Evolutionary conservation across 192 early-diverging fungal species (phyloP).

Genomic region (Coemansia sp.): DNA sequence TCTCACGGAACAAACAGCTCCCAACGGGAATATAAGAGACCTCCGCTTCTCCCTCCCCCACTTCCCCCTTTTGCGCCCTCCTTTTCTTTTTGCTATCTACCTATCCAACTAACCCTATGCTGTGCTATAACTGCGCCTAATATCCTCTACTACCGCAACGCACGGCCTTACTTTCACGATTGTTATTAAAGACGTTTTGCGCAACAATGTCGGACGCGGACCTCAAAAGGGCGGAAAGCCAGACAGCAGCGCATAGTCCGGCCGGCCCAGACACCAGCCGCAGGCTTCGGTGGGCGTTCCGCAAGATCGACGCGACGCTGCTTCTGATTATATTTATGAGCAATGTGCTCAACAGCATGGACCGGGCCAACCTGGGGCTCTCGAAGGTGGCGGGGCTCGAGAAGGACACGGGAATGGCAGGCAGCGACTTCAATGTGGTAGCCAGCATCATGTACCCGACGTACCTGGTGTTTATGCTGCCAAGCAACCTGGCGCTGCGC

Average conservation of each 20-base stretch:
- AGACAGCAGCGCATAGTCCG: background rate
- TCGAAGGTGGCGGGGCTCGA: slow-evolving; percentile 43
- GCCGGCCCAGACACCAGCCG: background rate
- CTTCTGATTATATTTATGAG: slow-evolving; percentile 42
- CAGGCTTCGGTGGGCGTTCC: slow-evolving; percentile 43
- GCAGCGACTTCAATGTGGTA: slow-evolving; percentile 49
- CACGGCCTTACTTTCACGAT: too few species aligned
- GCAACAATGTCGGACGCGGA: background rate
- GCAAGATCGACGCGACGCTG: slow-evolving; percentile 44
- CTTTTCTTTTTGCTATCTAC: background rate
- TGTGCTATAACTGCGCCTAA: background rate
- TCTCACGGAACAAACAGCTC: too few species aligned
- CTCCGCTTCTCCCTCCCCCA: background rate
- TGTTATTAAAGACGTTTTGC: too few species aligned
- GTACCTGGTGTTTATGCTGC: slow-evolving; percentile 47
- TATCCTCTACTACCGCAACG: too few species aligned
- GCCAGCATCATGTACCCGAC: slow-evolving; percentile 53
- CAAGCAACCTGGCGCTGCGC: slow-evolving; percentile 49
- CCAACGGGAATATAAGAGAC: too few species aligned
- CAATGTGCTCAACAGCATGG: slow-evolving; percentile 52
- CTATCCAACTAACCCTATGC: background rate
- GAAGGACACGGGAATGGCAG: slow-evolving; percentile 23
- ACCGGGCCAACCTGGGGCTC: slow-evolving; percentile 45
- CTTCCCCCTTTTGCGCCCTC: background rate
- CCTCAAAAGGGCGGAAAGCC: background rate